Conservation (phyloP, 2,329 filamentous ascomycete species). For the Trichoderma asperellum region DNA sequence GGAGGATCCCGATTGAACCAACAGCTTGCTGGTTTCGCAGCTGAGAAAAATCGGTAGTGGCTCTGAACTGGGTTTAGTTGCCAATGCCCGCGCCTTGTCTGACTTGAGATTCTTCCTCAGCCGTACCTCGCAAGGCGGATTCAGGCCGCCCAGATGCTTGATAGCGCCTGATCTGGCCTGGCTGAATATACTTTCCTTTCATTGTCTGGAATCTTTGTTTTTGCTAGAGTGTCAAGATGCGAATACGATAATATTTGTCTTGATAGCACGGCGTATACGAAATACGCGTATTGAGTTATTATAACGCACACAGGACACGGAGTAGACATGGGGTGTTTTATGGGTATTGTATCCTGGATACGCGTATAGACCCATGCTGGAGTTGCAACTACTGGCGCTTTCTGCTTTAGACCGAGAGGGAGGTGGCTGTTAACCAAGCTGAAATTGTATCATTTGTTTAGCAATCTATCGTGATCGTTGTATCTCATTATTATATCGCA, state of each 20-base stretch:
- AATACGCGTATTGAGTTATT: slow-evolving; percentile 20
- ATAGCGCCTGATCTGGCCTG: too few relatives aligned
- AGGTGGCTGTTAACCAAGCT: neutral
- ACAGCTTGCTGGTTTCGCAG: neutral
- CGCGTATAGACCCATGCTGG: slow-evolving; percentile 4
- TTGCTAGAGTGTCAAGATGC: neutral
- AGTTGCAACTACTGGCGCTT: neutral
- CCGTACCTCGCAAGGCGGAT: neutral
- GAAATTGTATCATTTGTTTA: neutral
- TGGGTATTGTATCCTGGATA: neutral
- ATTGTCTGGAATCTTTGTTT: neutral
- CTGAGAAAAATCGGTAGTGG: neutral
- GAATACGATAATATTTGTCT: slow-evolving; percentile 10
- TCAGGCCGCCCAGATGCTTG: too few relatives aligned
- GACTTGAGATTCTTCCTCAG: neutral
- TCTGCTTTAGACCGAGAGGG: neutral
- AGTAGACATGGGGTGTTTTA: too few relatives aligned
- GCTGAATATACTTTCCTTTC: neutral
- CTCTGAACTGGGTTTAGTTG: neutral
- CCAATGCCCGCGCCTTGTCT: neutral
- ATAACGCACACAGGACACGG: neutral
- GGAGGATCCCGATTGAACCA: neutral
- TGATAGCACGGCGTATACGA: neutral
- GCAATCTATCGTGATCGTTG: slow-evolving; percentile 11
- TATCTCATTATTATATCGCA: slow-evolving; percentile 4